These are phyloP conservation scores for Pezicula carpinea DNA, from an alignment of 2,329 filamentous ascomycete species.

Conservation along the genomic window DNA sequence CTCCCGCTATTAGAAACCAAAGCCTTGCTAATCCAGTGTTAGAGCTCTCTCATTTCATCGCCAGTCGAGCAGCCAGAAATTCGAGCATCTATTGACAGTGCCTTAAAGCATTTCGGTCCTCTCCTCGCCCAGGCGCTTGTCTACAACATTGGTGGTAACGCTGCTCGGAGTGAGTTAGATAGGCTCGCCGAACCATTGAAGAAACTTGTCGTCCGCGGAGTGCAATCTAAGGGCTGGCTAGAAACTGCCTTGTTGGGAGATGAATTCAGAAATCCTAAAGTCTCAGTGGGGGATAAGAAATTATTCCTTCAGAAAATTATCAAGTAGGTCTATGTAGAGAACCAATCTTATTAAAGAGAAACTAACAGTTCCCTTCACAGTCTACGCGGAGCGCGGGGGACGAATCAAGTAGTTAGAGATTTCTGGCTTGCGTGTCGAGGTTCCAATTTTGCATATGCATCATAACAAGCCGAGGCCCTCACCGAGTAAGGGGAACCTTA, in stretches of 20 bases:
- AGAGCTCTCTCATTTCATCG: slow-evolving; percentile 47
- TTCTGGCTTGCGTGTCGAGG: slow-evolving; percentile 68
- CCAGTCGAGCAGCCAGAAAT: slow-evolving; percentile 33
- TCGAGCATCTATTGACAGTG: slow-evolving; percentile 40
- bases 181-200: slow-evolving; percentile 66
- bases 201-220: slow-evolving; percentile 56
- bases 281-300: slow-evolving; percentile 54
- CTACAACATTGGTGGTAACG: slow-evolving; percentile 63
- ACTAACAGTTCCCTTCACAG: slow-evolving; percentile 31
- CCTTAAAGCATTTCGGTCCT: slow-evolving; percentile 57
- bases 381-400: slow-evolving; percentile 58
- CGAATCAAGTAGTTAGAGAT: slow-evolving; percentile 63
- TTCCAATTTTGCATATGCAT: slow-evolving; percentile 56
- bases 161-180: slow-evolving; percentile 67
- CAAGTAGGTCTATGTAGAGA: slow-evolving; percentile 39
- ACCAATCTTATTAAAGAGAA: slow-evolving; percentile 1
- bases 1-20: not conserved
- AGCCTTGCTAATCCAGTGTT: slow-evolving; percentile 5
- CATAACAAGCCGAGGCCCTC: slow-evolving; percentile 28
- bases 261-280: slow-evolving; percentile 50
- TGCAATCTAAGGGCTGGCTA: slow-evolving; percentile 56
- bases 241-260: slow-evolving; percentile 50
- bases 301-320: slow-evolving; percentile 63
- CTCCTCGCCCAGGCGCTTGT: slow-evolving; percentile 55
- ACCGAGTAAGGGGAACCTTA: too few relatives aligned